Percentiles rank a stretch among this genome's conserved stretches.
Conservation (phyloP, 2,329 filamentous ascomycete genomes). For the Aureobasidium uvarum region DNA sequence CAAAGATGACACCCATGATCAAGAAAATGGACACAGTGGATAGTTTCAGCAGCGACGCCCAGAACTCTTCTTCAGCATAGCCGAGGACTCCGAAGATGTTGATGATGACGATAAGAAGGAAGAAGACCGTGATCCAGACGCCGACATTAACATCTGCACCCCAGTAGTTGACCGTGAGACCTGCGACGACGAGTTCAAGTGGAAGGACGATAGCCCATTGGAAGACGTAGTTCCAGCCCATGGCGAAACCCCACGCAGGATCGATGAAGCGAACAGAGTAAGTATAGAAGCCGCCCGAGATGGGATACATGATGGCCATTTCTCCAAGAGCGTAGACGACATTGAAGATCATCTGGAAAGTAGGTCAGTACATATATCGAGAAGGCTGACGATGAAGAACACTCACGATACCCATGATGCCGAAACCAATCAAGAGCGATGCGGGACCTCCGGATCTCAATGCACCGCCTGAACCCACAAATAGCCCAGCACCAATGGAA, state of each 20-base stretch:
- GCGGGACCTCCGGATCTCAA: constrained; percentile 51
- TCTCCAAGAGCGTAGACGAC: constrained; percentile 91
- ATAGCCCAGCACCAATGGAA: constrained; percentile 54
- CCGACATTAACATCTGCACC: constrained; percentile 57
- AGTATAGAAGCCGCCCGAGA: constrained; percentile 86
- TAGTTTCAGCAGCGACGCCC: constrained; percentile 84
- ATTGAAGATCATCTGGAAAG: constrained; percentile 72
- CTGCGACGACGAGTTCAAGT: constrained; percentile 81
- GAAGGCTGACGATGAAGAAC: constrained; percentile 28
- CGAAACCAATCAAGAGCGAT: constrained; percentile 39
- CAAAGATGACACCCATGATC: constrained; percentile 80
- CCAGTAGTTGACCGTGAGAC: constrained; percentile 83
- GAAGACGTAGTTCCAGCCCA: constrained; percentile 65
- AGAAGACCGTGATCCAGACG: constrained; percentile 81
- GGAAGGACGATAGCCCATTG: constrained; percentile 85
- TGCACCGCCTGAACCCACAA: constrained; percentile 52
- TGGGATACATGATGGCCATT: constrained; percentile 86
- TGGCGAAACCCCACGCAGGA: constrained; percentile 62
- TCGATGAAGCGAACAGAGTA: constrained; percentile 95
- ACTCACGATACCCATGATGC: constrained; percentile 37
- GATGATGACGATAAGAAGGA: constrained; percentile 72
- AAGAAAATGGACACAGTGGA: constrained; percentile 85
- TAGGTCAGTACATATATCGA: constrained; percentile 15
- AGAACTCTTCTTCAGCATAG: constrained; percentile 89
- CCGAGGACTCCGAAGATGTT: constrained; percentile 86